phyloP scores from a whole-genome alignment of 352 stramenopile species.

The Pythium apleroticum region DNA sequence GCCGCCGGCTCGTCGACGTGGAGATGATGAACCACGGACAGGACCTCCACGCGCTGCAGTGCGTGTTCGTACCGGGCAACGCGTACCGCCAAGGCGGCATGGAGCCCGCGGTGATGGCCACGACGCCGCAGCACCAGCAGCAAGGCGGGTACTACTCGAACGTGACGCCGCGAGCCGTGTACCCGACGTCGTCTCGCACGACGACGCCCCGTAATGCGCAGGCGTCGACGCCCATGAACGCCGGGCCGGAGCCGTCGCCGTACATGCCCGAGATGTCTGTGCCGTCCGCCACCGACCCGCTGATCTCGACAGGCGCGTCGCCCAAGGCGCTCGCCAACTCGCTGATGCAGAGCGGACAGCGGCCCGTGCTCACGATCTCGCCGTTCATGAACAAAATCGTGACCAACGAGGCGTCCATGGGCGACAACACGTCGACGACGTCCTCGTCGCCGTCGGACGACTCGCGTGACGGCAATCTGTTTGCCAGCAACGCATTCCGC shows the following conservation, averaged over 20 bases:
- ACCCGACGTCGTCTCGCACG: slow-evolving; percentile 16
- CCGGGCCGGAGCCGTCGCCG: neutral
- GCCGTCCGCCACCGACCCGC: neutral
- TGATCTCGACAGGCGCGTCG: slow-evolving; percentile 10
- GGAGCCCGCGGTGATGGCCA: slow-evolving; percentile 37
- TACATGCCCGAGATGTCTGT: slow-evolving; percentile 12
- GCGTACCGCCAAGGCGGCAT: slow-evolving; percentile 9
- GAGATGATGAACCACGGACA: slow-evolving; percentile 64
- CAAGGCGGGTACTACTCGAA: slow-evolving; percentile 36
- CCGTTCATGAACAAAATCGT: slow-evolving; percentile 75
- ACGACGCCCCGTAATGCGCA: slow-evolving; percentile 15
- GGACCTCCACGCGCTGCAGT: slow-evolving; percentile 59
- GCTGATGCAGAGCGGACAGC: slow-evolving; percentile 28
- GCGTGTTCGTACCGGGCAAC: slow-evolving; percentile 36
- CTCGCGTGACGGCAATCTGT: slow-evolving; percentile 48
- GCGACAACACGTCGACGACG: slow-evolving; percentile 21
- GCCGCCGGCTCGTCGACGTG: slow-evolving; percentile 63
- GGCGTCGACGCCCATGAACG: slow-evolving; percentile 17
- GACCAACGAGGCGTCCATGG: slow-evolving; percentile 29
- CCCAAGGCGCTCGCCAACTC: slow-evolving; percentile 18
- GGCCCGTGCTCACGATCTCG: slow-evolving; percentile 62
- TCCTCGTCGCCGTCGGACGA: slow-evolving; percentile 9
- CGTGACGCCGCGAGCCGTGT: slow-evolving; percentile 22
- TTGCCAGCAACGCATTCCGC: slow-evolving; percentile 71
- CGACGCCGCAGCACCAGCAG: slow-evolving; percentile 39